Conservation (phyloP, 495 filamentous ascomycete species). For the Xylaria acuta region DNA sequence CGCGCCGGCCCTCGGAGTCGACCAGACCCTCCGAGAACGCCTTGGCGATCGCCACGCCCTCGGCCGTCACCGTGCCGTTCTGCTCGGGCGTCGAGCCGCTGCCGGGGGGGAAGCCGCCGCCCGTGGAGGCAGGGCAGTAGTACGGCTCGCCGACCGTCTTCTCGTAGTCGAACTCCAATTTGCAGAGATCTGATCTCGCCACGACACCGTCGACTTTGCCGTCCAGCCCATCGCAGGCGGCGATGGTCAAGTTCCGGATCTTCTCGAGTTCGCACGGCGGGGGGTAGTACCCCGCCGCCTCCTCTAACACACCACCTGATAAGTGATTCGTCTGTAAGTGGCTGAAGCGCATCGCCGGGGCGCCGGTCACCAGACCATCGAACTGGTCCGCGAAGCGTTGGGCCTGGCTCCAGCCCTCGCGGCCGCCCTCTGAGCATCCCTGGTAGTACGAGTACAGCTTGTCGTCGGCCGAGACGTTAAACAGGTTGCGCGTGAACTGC, state of each 20-base stretch:
- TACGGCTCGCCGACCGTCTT: conserved; percentile 56
- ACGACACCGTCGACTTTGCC: conserved; percentile 40
- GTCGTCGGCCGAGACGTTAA: conserved; percentile 33
- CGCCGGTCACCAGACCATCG: conserved; percentile 42
- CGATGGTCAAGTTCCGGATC: conserved; percentile 35
- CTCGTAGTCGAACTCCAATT: conserved; percentile 36
- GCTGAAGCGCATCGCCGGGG: conserved; percentile 29
- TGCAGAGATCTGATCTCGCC: conserved; percentile 31
- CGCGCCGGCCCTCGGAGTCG: conserved; percentile 50
- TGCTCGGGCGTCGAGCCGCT: conserved; percentile 43
- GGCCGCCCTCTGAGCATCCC: conserved; percentile 47
- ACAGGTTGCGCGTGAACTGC: conserved; percentile 33
- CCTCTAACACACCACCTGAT: conserved; percentile 40
- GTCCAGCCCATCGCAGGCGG: conserved; percentile 42
- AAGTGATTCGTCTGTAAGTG: conserved; percentile 60
- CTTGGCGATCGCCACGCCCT: conserved; percentile 49
- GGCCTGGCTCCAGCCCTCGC: conserved; percentile 44
- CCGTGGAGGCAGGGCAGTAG: conserved; percentile 51
- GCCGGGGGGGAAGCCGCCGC: conserved; percentile 23
- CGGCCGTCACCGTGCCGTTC: conserved; percentile 51
- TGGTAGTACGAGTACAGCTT: conserved; percentile 43
- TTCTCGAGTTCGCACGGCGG: conserved; percentile 37
- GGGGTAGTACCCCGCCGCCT: conserved; percentile 25
- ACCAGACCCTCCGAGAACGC: conserved; percentile 52
- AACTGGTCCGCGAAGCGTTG: conserved; percentile 44